A percentile compares a stretch with the other conserved stretches of the same genome.
Conservation (phyloP, 352 stramenopile genomes). For the Thalassiosira exigua region DNA sequence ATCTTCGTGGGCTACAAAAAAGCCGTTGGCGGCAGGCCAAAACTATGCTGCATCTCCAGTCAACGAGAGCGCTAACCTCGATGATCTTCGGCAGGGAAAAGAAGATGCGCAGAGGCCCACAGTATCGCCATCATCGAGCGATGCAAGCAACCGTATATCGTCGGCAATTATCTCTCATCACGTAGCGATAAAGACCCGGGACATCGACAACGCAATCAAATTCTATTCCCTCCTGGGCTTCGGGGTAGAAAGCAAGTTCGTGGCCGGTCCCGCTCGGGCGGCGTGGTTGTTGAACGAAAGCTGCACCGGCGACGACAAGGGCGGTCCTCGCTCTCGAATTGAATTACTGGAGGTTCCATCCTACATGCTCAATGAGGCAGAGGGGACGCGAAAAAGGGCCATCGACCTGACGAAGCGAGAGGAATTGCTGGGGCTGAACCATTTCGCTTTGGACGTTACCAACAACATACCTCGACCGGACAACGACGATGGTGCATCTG, state of each 20-base stretch:
- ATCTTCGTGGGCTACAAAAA: too few relatives aligned
- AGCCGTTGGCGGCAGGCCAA: too few relatives aligned
- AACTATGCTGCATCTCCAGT: too few relatives aligned
- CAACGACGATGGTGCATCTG: conserved; percentile 12
- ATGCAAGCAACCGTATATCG: conserved; percentile 3
- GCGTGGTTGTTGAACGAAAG: conserved; percentile 64
- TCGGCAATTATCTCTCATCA: conserved; percentile 60
- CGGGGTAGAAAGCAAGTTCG: conserved; percentile 72
- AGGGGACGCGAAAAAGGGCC: conserved; percentile 62
- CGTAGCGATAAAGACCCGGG: conserved; percentile 72
- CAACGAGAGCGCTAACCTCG: neutral
- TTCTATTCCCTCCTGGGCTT: conserved; percentile 83
- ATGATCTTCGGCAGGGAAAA: too few relatives aligned
- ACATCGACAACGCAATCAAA: conserved; percentile 81
- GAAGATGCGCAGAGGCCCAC: too few relatives aligned
- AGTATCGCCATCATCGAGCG: too few relatives aligned
- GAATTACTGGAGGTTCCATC: conserved; percentile 83
- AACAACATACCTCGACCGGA: conserved; percentile 25
- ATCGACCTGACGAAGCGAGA: conserved; percentile 68
- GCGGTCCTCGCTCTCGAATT: conserved; percentile 42
- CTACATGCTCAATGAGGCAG: conserved; percentile 71
- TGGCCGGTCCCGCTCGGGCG: conserved; percentile 65
- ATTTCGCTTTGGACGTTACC: conserved; percentile 81
- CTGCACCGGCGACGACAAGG: neutral
- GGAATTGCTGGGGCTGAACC: conserved; percentile 82